Evolutionary conservation across 2,329 filamentous ascomycete genomes (phyloP).

Genomic region (Penicillium brasilianum): DNA sequence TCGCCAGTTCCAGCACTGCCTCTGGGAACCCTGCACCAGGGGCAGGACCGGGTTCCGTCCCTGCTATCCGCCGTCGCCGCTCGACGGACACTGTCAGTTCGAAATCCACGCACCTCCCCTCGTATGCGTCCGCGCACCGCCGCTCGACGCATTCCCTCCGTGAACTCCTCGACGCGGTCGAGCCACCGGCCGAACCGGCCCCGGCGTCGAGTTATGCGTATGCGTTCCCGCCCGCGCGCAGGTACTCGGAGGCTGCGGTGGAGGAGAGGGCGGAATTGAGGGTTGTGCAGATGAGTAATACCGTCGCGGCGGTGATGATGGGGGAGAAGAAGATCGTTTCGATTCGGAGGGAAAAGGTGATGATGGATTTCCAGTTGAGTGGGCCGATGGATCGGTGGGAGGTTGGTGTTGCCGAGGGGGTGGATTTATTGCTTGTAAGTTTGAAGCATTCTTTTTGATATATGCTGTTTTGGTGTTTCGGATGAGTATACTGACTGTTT

Average conservation of each 20-base stretch:
- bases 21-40: neutral
- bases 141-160: slow-evolving; percentile 22
- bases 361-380: slow-evolving; percentile 19
- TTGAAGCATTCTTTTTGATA: neutral
- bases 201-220: slow-evolving; percentile 17
- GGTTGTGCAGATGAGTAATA: slow-evolving; percentile 20
- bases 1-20: neutral
- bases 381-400: slow-evolving; percentile 27
- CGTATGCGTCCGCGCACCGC: slow-evolving; percentile 27
- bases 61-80: slow-evolving; percentile 16
- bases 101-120: slow-evolving; percentile 16
- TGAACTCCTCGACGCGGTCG: slow-evolving; percentile 30
- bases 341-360: slow-evolving; percentile 20
- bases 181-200: slow-evolving; percentile 29
- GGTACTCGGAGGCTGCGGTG: slow-evolving; percentile 16
- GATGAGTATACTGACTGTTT: neutral
- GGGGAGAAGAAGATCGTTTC: slow-evolving; percentile 26
- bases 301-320: slow-evolving; percentile 26
- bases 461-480: neutral
- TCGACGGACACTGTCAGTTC: slow-evolving; percentile 2
- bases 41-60: neutral
- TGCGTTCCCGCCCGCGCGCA: slow-evolving; percentile 14
- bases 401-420: slow-evolving; percentile 29
- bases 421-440: slow-evolving; percentile 33
- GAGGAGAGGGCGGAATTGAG: slow-evolving; percentile 22